Evolutionary conservation across 2,329 filamentous ascomycete species (phyloP).

Genomic region (Monilinia fructigena): DNA sequence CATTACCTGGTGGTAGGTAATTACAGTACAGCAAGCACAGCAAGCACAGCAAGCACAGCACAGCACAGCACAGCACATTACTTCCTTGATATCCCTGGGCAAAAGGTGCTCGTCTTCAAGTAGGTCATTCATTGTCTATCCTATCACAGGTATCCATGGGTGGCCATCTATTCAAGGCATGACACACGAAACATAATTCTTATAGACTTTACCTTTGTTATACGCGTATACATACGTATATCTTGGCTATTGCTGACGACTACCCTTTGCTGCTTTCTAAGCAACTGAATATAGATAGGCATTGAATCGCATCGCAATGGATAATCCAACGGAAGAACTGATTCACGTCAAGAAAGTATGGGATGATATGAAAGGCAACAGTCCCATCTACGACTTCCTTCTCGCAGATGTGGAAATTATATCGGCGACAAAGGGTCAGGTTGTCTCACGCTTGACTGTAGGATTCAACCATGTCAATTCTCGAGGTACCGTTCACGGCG

Average conservation of each 20-base stretch:
- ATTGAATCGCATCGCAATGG: slow-evolving; percentile 21
- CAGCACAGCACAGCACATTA: not conserved
- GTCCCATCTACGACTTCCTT: slow-evolving; percentile 55
- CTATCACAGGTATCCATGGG: too few species aligned
- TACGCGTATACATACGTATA: slow-evolving; percentile 6
- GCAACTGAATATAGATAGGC: slow-evolving; percentile 13
- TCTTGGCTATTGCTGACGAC: slow-evolving; percentile 28
- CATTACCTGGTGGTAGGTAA: too few species aligned
- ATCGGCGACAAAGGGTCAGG: slow-evolving; percentile 47
- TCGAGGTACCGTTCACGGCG: slow-evolving; percentile 66
- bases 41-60: not conserved
- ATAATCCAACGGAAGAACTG: slow-evolving; percentile 30
- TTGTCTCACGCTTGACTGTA: slow-evolving; percentile 51
- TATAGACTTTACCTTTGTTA: not conserved
- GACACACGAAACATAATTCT: not conserved
- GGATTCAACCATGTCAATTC: slow-evolving; percentile 63
- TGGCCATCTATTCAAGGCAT: not conserved
- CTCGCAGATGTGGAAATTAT: slow-evolving; percentile 49
- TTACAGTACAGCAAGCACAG: not conserved
- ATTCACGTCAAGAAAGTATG: slow-evolving; percentile 37
- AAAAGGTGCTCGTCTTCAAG: not conserved
- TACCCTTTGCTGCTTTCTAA: slow-evolving; percentile 8
- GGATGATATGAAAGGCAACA: slow-evolving; percentile 40
- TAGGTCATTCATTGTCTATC: not conserved
- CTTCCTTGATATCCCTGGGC: slow-evolving; percentile 5